Conservation (phyloP, 257 asterid genomes). For the Rauvolfia tetraphylla region DNA sequence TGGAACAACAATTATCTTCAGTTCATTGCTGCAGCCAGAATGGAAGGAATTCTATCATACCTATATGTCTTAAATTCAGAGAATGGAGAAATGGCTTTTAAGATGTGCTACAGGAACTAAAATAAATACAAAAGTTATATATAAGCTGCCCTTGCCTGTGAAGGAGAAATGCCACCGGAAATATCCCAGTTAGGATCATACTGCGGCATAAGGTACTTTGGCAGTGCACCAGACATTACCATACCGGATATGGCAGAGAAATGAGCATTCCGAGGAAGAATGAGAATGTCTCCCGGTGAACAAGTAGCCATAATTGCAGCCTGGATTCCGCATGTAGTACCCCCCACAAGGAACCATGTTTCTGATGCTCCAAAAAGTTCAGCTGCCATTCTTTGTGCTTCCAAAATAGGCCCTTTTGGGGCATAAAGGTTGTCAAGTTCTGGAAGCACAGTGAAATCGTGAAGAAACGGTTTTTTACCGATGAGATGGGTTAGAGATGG, state of each 20-base stretch:
- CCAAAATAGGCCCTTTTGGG: conserved; percentile 71
- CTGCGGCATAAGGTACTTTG: conserved; percentile 63
- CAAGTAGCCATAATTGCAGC: conserved; percentile 77
- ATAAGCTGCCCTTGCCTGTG: conserved; percentile 54
- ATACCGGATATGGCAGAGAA: conserved; percentile 73
- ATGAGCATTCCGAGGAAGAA: conserved; percentile 80
- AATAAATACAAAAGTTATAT: background rate
- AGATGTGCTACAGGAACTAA: background rate
- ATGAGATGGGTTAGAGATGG: conserved; percentile 50
- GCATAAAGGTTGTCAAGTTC: conserved; percentile 71
- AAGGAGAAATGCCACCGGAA: conserved; percentile 39
- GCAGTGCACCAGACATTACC: conserved; percentile 69
- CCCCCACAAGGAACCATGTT: conserved; percentile 91
- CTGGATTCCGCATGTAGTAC: conserved; percentile 83
- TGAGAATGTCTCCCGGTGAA: conserved; percentile 58
- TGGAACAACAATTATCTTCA: conserved; percentile 12
- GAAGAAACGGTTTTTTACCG: conserved; percentile 56
- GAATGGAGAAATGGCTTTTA: too few species aligned
- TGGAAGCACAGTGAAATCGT: conserved; percentile 77
- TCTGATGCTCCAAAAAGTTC: conserved; percentile 78
- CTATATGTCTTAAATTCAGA: background rate
- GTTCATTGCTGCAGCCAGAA: too few species aligned
- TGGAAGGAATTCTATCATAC: too few species aligned
- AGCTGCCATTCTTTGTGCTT: conserved; percentile 75
- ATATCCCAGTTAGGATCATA: conserved; percentile 24